Evolutionary conservation across 768 basidiomycete species (phyloP), one percentile per base, ranked within the genome.

Genomic region (Lactifluus subvellereus): DNA sequence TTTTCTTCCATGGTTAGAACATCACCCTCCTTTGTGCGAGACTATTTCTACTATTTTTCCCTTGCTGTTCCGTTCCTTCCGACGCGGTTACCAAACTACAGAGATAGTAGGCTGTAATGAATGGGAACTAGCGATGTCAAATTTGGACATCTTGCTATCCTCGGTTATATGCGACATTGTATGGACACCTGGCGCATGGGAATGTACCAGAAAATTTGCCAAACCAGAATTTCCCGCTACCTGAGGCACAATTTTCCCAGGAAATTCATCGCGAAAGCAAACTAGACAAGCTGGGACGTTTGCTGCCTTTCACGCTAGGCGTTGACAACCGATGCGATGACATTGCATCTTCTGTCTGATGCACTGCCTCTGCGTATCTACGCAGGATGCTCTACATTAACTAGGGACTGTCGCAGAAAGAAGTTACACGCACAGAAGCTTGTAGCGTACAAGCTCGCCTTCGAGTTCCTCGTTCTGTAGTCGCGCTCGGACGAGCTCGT

Each of bases 401-500:
- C 18, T 14, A 38, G n/a, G 20, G 20, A 20, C 9, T 32, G 30
- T 14, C 50, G 1, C 18, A 35, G 4, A n/a, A 8, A 49, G n/a
- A 38, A 11, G 42, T 38, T n/a, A 37, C 14, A 78, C 88, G 72
- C 69, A 94, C 91, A 96, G 72, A 50, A 97, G 77, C 76, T 97
- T 97, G 76, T 97, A 98, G 47, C 89, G 85, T 43, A 99, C 95
- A 18, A 99, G 83, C 73, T 98, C 93, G 61, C 86, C 82, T 73
- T 98, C 97, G 63, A 96, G 80, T 72, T 98, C 94, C 72, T 99
- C 96, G 68, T 91, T 91, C 63, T 87, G 85, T 45, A 98, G 76
- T 56, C 94, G 84, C 61, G 87, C 81, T 78, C 87, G 91, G 4
- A 98, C 97, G 4, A 98, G 82, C 72, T 96, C 88, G 68, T 95